Evolutionary conservation across 306 rosid species (phyloP).

Genomic region (Urtica urens): DNA sequence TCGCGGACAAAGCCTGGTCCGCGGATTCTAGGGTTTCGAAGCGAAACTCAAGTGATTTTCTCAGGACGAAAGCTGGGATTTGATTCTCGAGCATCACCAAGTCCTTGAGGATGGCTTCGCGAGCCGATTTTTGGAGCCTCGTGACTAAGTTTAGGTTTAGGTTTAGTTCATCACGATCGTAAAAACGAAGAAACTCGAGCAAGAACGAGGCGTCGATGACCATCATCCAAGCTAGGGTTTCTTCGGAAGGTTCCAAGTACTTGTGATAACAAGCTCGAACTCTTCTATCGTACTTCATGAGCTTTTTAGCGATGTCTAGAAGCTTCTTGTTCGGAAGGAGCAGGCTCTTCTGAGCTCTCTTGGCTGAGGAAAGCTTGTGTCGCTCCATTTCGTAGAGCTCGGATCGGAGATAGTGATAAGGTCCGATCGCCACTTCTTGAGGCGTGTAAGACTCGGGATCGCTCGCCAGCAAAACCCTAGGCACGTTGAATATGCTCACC

Average conservation of each 20-base stretch:
- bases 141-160: too few relatives aligned
- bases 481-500: conserved; percentile 55
- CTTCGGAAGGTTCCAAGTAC: conserved; percentile 52
- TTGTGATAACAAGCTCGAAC: conserved; percentile 59
- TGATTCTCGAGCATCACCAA: conserved; percentile 74
- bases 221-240: conserved; percentile 73
- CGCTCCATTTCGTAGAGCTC: conserved; percentile 76
- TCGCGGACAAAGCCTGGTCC: conserved; percentile 32
- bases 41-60: conserved; percentile 41
- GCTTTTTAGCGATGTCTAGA: conserved; percentile 35
- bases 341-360: conserved; percentile 40
- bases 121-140: conserved; percentile 35
- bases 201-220: conserved; percentile 57
- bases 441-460: conserved; percentile 56
- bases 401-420: conserved; percentile 61
- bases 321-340: conserved; percentile 27
- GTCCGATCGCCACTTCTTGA: conserved; percentile 65
- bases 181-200: conserved; percentile 55
- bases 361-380: conserved; percentile 57
- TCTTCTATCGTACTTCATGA: conserved; percentile 33
- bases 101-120: conserved; percentile 59
- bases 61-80: conserved; percentile 53
- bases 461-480: conserved; percentile 23
- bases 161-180: conserved; percentile 20
- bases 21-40: conserved; percentile 30